Percentiles rank a stretch among this genome's conserved stretches.
Conservation (phyloP, 1,139 yeast genomes). For the Sugiyamaella japonica region DNA sequence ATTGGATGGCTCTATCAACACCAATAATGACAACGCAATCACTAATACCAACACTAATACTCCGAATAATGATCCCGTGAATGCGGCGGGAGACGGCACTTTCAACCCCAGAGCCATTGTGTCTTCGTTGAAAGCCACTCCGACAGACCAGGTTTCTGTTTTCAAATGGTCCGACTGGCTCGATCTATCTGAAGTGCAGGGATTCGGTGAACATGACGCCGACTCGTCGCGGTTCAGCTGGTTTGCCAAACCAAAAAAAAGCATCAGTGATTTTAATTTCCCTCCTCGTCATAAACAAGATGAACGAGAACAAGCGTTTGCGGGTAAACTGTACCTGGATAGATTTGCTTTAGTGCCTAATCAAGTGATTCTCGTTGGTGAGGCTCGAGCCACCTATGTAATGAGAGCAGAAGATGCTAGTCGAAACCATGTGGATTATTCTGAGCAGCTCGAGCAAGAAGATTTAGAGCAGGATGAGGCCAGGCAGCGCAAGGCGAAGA, state of each 20-base stretch:
- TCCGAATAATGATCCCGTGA: no score
- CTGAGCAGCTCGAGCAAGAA: conserved; percentile 23
- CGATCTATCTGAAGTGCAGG: conserved; percentile 30
- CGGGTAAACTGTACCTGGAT: conserved; percentile 35
- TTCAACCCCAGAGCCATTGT: conserved; percentile 12
- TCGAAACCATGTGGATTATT: conserved; percentile 16
- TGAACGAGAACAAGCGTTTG: conserved; percentile 34
- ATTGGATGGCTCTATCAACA: not conserved
- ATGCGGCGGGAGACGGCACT: not conserved
- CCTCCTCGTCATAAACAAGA: conserved; percentile 25
- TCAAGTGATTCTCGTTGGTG: conserved; percentile 31
- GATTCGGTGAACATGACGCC: conserved; percentile 17
- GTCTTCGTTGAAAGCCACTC: conserved; percentile 1
- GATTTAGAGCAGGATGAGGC: conserved; percentile 1
- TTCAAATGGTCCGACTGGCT: conserved; percentile 38
- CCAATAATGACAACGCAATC: no score
- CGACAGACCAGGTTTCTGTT: not conserved
- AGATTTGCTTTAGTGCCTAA: conserved; percentile 32
- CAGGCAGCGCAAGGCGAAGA: not conserved
- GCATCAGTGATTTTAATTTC: conserved; percentile 20
- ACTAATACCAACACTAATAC: no score
- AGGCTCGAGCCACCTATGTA: conserved; percentile 18
- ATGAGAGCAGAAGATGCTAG: conserved; percentile 15
- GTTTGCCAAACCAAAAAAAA: conserved; percentile 18
- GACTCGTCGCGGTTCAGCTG: conserved; percentile 10